Conservation (phyloP, 1,284 basidiomycete genomes). For the Puccinia hordei region DNA sequence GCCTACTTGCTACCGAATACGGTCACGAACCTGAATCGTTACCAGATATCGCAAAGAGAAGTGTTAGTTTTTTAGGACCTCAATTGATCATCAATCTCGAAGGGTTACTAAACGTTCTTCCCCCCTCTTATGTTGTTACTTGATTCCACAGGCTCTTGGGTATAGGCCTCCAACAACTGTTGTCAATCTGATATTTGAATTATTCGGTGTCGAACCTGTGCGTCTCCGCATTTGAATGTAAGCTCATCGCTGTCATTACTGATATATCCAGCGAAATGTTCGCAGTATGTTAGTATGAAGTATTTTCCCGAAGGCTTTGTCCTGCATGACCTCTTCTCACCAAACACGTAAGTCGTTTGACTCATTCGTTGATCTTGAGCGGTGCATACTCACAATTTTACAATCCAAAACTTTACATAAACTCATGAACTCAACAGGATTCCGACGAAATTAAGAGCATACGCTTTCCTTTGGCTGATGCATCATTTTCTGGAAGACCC, state of each 20-base stretch:
- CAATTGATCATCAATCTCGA: neutral
- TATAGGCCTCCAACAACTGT: constrained; percentile 74
- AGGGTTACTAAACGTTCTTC: too few species aligned
- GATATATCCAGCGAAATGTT: neutral
- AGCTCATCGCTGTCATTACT: neutral
- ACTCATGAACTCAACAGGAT: constrained; percentile 64
- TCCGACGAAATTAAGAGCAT: constrained; percentile 71
- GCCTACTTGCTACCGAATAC: constrained; percentile 72
- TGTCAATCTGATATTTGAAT: constrained; percentile 75
- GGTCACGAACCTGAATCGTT: constrained; percentile 68
- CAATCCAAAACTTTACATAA: neutral
- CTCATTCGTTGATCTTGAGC: neutral
- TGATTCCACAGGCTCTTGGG: constrained; percentile 57
- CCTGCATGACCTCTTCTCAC: constrained; percentile 78
- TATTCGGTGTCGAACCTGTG: constrained; percentile 71
- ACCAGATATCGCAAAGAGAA: constrained; percentile 41
- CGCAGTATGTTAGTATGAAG: constrained; percentile 68
- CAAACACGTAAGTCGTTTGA: constrained; percentile 55
- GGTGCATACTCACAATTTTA: neutral
- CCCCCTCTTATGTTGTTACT: neutral
- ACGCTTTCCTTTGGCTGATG: constrained; percentile 75
- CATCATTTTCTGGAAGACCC: constrained; percentile 74
- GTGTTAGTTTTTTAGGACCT: constrained; percentile 11
- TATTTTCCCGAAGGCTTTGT: constrained; percentile 76
- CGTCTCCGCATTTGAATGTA: constrained; percentile 56